Base-by-base conservation (phyloP, 139 green algal genomes). In the Tetraselmis chui region DNA sequence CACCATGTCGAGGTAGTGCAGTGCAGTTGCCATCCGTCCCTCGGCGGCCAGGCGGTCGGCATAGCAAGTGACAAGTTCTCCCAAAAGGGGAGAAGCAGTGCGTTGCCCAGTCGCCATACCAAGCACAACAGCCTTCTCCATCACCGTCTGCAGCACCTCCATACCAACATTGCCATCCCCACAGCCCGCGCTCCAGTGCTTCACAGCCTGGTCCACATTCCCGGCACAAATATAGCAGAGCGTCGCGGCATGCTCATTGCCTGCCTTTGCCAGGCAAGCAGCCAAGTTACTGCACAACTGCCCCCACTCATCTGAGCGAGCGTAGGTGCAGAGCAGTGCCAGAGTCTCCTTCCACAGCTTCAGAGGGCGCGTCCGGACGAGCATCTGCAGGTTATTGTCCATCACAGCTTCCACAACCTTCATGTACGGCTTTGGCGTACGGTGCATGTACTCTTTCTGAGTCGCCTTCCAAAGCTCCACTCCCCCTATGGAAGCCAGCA, bases 61-160 rank as follows among this genome's bases (percentile, higher is more conserved):
- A 78, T 98, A 98, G 2, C 84, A 85, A 0, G 88, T 90, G 1
- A 98, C 85, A 0, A 99, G 88, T 32, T 92, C 89, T 1, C 88
- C 90, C n/a, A 98, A 87, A 2, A 88, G 86, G 23, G 83, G 77
- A n/a, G 59, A 82, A 28, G 85, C 82, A 18, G 81, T 88, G 30
- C 86, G 59, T 77, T 79, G 76, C 18, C 77, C 82, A 0, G 89
- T 89, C 0, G 92, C 97, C 28, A 96, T 82, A 31, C 92, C 90
- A 81, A 99, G 92, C 76, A 99, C 91, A 59, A 99, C 89, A 0
- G 93, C 91, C 88, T 98, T 98, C 88, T 99, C 96, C 84, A 98
- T 92, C 30, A 98, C 86, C 1, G 84, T 85, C 90, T 98, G 93
- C 81, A 84, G 25, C 23, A 31, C 81, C 2, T 76, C 81, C 81